A percentile compares a stretch with the other conserved stretches of the same genome.
phyloP scores from a whole-genome alignment of 129 eudicot genomes.

The Saposhnikovia divaricata region DNA sequence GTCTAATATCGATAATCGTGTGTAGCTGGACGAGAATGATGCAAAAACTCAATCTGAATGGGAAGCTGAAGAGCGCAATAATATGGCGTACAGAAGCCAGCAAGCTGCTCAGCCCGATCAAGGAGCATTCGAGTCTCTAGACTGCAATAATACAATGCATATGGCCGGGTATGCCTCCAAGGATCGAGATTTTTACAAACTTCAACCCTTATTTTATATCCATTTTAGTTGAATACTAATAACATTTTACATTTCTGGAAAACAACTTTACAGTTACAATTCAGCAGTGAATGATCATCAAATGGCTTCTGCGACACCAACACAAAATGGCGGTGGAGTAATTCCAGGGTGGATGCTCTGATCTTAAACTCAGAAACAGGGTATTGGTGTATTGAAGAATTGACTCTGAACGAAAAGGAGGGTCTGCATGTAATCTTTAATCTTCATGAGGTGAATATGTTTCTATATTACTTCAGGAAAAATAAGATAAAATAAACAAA shows the following conservation, averaged over 20 bases:
- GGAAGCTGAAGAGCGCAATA: constrained; percentile 14
- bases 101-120: constrained; percentile 8
- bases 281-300: constrained; percentile 1
- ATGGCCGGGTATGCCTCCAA: constrained; percentile 5
- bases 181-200: neutral
- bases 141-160: constrained; percentile 14
- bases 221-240: neutral
- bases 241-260: neutral
- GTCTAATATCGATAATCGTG: neutral
- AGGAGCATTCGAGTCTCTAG: constrained; percentile 6
- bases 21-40: constrained; percentile 11
- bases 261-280: neutral
- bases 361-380: neutral
- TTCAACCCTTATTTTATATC: neutral
- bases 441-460: neutral
- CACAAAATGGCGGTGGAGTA: neutral
- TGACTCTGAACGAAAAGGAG: neutral
- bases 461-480: neutral
- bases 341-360: constrained; percentile 9
- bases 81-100: constrained; percentile 5
- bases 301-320: neutral
- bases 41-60: constrained; percentile 7
- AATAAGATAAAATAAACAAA: neutral
- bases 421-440: neutral
- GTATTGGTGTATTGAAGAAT: neutral